A percentile compares a stretch with the other conserved stretches of the same genome.
phyloP scores from a whole-genome alignment of 805 yeast species.

The Lipomyces oligophaga region DNA sequence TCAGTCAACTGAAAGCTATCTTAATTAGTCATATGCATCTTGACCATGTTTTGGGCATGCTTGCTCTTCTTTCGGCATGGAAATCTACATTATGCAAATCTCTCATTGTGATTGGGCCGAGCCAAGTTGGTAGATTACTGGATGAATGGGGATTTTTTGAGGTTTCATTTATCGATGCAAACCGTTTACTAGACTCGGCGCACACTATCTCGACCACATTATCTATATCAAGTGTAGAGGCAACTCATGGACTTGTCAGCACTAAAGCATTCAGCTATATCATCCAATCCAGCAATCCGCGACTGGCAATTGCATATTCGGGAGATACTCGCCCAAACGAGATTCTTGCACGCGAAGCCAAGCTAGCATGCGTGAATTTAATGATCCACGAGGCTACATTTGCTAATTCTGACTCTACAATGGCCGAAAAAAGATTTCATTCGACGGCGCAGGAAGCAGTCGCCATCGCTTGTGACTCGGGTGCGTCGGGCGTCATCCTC shows the following conservation, averaged over 20 bases:
- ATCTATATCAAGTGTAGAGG: background rate
- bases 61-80: conserved; percentile 55
- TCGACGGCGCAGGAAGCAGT: conserved; percentile 87
- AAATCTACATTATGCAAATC: conserved; percentile 37
- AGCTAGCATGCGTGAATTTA: conserved; percentile 66
- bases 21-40: conserved; percentile 91
- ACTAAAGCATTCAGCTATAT: conserved; percentile 1
- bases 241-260: background rate
- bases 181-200: background rate
- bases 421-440: conserved; percentile 78
- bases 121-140: conserved; percentile 1
- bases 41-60: conserved; percentile 87
- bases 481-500: conserved; percentile 61
- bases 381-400: conserved; percentile 91
- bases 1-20: conserved; percentile 60
- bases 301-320: conserved; percentile 66
- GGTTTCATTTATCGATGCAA: conserved; percentile 4
- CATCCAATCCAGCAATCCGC: background rate
- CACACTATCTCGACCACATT: background rate
- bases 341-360: conserved; percentile 47
- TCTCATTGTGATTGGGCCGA: conserved; percentile 65
- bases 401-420: conserved; percentile 69
- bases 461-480: conserved; percentile 62
- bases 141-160: conserved; percentile 1
- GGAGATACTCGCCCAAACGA: conserved; percentile 91